These are phyloP conservation scores for Candida schatavii DNA, from an alignment of 805 yeast genomes.

Conservation along the genomic window DNA sequence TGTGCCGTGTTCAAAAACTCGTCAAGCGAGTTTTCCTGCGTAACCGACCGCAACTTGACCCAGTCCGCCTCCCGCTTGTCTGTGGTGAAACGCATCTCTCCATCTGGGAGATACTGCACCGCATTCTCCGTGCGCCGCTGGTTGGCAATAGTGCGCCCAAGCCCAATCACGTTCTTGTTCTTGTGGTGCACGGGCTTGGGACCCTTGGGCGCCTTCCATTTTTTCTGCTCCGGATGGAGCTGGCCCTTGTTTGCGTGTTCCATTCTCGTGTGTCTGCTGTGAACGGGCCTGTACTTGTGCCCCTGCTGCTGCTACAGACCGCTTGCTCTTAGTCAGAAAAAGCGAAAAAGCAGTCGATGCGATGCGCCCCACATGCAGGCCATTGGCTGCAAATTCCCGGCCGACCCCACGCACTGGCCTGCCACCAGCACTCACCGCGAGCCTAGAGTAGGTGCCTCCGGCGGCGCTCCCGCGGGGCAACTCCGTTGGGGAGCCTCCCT, in stretches of 20 bases:
- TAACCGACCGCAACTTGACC: conserved; percentile 89
- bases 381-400: too few species aligned
- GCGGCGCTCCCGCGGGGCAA: too few species aligned
- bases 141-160: conserved; percentile 80
- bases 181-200: conserved; percentile 87
- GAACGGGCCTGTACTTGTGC: background rate
- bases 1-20: conserved; percentile 95
- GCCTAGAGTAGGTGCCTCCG: too few species aligned
- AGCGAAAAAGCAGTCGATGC: too few species aligned
- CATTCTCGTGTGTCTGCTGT: conserved; percentile 10
- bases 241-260: conserved; percentile 34
- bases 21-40: conserved; percentile 91
- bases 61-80: conserved; percentile 80
- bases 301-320: too few species aligned
- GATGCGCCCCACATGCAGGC: too few species aligned
- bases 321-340: too few species aligned
- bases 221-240: conserved; percentile 52
- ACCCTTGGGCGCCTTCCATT: conserved; percentile 87
- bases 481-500: too few species aligned
- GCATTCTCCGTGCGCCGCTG: conserved; percentile 68
- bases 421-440: too few species aligned
- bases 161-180: conserved; percentile 78
- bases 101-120: conserved; percentile 74
- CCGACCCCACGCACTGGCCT: too few species aligned
- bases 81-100: conserved; percentile 86